Evolutionary conservation across 768 basidiomycete genomes (phyloP), one percentile per base, ranked within the genome.

Genomic region (Tephrocybe rancida): DNA sequence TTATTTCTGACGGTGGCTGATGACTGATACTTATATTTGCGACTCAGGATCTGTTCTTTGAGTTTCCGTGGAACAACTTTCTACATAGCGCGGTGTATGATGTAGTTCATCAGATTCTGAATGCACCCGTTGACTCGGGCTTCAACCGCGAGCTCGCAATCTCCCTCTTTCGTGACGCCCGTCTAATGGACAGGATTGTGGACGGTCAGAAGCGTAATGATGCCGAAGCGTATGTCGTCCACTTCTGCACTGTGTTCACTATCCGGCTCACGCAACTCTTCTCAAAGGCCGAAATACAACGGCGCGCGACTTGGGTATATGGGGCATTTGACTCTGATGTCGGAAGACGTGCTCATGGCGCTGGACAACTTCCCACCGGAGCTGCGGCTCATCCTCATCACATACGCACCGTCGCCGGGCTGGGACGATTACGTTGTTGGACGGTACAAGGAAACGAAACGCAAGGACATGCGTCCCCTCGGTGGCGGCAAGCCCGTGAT

Each of bases 1-100:
- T n/a, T 11, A 10, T 3, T 30, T 42, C 24, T 9, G 7, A 41
- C 18, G 47, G 34, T 35, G 47, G 44, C 38, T 50, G 19, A 44
- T 21, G 9, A 29, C 21, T 54, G 48, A 35, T 52, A 5, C 10
- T 22, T 38, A 13, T 27, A n/a, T n/a, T 32, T 43, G 16, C 6
- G 24, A 44, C 41, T 21, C 61, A 96, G 94, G 91, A 95, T 61
- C 78, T 98, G 32, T 98, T 98, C 77, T 98, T 98, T 67, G 87
- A 90, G 55, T 97, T 88, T 63, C 95, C 95, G 0, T 93, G 92
- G 88, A 98, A 99, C 71, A 98, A 98, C 67, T 98, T 98, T 68
- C 73, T 98, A 26, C 97, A 99, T 67, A 94, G 92, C 63, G 88
- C 95, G 26, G 93, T 97, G 16, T 98, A 98, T 66, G 97, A 99